These are phyloP conservation scores for Selenicereus undatus DNA, from an alignment of 148 eudicot genomes.

Conservation along the genomic window DNA sequence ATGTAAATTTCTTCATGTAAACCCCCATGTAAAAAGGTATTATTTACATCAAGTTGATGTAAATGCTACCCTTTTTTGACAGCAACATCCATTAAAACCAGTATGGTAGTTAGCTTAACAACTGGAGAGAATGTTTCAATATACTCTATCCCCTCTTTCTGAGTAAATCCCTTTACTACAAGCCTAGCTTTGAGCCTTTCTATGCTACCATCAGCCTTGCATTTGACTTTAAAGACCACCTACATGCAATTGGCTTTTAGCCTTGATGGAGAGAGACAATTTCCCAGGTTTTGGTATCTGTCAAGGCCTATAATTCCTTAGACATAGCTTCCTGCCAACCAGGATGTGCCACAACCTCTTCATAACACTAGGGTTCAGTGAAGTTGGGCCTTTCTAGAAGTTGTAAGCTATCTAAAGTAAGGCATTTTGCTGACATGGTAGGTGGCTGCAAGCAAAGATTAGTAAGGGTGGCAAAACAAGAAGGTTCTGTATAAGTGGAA, in stretches of 20 bases:
- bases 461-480: not conserved
- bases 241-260: not conserved
- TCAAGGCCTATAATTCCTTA: not conserved
- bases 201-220: not conserved
- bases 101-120: not conserved
- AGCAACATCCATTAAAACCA: not conserved
- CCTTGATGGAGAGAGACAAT: not conserved
- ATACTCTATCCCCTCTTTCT: not conserved
- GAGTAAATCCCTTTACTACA: not conserved
- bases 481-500: accelerated
- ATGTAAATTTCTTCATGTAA: not conserved
- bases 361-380: not conserved
- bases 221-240: not conserved
- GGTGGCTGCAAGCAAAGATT: too few relatives aligned
- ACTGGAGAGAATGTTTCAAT: not conserved
- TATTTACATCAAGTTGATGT: not conserved
- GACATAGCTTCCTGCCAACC: not conserved
- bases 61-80: not conserved
- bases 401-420: not conserved
- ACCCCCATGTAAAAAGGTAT: too few relatives aligned
- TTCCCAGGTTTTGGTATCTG: not conserved
- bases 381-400: not conserved
- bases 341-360: not conserved
- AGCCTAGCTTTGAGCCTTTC: not conserved
- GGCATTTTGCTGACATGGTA: too few relatives aligned